Percentiles rank a stretch among this genome's conserved stretches.
Conservation (phyloP, 768 basidiomycete genomes). For the Hydnum rufescens region DNA sequence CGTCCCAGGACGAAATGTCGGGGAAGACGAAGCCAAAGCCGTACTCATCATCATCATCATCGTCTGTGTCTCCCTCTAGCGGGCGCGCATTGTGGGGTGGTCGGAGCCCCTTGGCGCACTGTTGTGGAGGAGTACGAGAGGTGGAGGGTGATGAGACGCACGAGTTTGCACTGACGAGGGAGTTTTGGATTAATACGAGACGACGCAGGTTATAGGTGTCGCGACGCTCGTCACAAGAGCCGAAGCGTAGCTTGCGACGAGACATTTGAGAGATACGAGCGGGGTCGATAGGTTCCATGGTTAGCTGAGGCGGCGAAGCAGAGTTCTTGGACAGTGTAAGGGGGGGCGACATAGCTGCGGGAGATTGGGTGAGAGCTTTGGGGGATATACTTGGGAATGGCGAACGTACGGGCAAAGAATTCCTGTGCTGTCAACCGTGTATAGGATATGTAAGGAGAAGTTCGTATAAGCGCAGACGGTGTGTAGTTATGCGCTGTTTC, state of each 20-base stretch:
- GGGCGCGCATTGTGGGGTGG: neutral
- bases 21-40: slow-evolving; percentile 2
- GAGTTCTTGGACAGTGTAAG: neutral
- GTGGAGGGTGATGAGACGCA: neutral
- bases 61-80: neutral
- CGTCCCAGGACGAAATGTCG: neutral
- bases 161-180: neutral
- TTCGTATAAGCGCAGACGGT: slow-evolving; percentile 4
- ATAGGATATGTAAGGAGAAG: neutral
- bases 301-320: neutral
- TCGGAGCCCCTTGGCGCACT: too few species aligned
- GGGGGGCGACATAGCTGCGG: neutral
- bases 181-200: slow-evolving; percentile 3
- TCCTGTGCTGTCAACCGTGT: neutral
- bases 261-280: neutral
- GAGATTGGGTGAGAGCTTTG: neutral
- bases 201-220: slow-evolving; percentile 2
- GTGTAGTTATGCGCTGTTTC: slow-evolving; percentile 3
- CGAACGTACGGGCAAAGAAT: neutral
- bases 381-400: neutral
- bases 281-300: neutral
- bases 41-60: neutral
- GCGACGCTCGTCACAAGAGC: slow-evolving; percentile 1
- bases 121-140: neutral
- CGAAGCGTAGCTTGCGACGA: neutral